Evolutionary conservation across 2,329 filamentous ascomycete species (phyloP), one percentile per base, ranked within the genome.

Genomic region (Diplocarpon rosae): DNA sequence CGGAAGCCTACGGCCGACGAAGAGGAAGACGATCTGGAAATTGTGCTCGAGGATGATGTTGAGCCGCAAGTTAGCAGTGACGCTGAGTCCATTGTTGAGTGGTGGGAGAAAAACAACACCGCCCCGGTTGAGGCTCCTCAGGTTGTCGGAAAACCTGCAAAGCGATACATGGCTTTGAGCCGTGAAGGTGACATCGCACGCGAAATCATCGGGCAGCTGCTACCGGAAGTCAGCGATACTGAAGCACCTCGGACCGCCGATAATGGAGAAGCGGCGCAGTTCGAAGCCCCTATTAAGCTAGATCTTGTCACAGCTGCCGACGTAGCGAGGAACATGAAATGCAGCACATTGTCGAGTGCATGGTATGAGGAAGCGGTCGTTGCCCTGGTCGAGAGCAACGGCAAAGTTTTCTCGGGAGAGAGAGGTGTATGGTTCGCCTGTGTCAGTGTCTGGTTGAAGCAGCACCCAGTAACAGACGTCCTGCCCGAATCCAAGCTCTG

Each of bases 341-440:
- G 13, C 14, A 39, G 35, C n/a, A 31, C 38, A 5, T 16, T 45
- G 12, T 47, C 28, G 13, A 42, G 46, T 10, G 12, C 46, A 2
- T 28, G 43, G 15, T 50, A 51, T 6, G 44, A 54, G 30, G 43
- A 49, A 10, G 44, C 56, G 2, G 37, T 58, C 8, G 34, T 56
- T 10, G 27, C 50, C 14, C 32, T 59, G 10, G 42, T 59, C 9
- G 34, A 42, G 12, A 47, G 36, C 5, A 59, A 60, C 30, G 45
- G 48, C 1, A 52, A 55, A 5, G 38, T 58, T 5, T 59, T 62
- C 34, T 57, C 60, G 4, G 58, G 52, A 7, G 53, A 57, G 13
- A 52, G 51, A 42, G 48, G 53, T 32, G 35, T 62, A 2, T 62
- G 60, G 60, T 53, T 57, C 40, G 53, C 52, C 30, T 53, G 55